Conservation (phyloP, 805 yeast species). For the Yamadazyma kitorensis region DNA sequence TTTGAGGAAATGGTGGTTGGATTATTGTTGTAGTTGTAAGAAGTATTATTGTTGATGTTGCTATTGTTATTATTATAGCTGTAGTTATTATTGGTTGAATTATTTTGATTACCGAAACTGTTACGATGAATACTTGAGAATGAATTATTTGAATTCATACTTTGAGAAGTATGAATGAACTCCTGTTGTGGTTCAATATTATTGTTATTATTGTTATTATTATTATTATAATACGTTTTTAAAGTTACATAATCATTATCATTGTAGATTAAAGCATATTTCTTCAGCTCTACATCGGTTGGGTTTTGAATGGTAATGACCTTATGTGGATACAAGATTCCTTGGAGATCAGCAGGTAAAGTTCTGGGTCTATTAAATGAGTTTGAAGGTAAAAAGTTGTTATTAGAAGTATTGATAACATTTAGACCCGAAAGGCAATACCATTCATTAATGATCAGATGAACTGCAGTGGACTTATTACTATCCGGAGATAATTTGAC, state of each 20-base stretch:
- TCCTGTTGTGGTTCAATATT: too few species aligned
- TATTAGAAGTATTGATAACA: conserved; percentile 6
- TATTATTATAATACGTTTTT: conserved; percentile 3
- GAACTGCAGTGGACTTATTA: conserved; percentile 16
- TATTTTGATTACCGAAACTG: not conserved
- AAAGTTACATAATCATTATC: conserved; percentile 17
- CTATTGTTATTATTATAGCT: not conserved
- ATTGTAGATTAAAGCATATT: conserved; percentile 21
- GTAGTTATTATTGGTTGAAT: not conserved
- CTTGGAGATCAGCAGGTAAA: conserved; percentile 24
- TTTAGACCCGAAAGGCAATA: conserved; percentile 25
- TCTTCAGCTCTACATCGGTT: conserved; percentile 8
- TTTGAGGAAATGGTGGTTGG: too few species aligned
- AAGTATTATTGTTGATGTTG: not conserved
- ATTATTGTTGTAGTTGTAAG: too few species aligned
- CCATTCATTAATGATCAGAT: conserved; percentile 35
- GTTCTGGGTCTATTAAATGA: conserved; percentile 18
- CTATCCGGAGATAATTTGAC: conserved; percentile 26
- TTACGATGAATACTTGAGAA: not conserved
- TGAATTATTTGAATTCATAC: conserved; percentile 3
- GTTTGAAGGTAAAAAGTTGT: not conserved
- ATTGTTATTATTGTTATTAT: too few species aligned
- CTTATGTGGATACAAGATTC: conserved; percentile 27
- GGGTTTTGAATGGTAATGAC: conserved; percentile 9
- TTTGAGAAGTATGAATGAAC: not conserved